phyloP scores from a whole-genome alignment of 2,329 filamentous ascomycete species.

The Fusarium sp. region DNA sequence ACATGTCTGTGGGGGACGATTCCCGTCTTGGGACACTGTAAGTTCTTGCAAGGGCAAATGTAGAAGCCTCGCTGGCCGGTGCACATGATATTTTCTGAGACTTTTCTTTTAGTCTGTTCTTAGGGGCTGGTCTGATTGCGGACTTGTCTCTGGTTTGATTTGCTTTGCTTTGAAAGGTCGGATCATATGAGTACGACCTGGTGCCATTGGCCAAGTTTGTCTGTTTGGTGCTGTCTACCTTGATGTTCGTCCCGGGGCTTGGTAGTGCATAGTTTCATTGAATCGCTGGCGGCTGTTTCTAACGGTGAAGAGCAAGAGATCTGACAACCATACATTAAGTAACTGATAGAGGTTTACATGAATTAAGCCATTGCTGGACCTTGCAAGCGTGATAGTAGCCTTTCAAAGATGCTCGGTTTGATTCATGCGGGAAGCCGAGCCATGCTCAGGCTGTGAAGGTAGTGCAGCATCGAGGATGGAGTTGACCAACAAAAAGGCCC shows the following conservation, averaged over 20 bases:
- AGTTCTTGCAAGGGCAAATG: conserved; percentile 42
- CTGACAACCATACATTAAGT: not conserved
- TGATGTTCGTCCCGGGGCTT: not conserved
- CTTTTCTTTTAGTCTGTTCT: not conserved
- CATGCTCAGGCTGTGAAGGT: conserved; percentile 13
- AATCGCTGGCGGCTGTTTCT: not conserved
- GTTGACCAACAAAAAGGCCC: not conserved
- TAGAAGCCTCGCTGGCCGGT: conserved; percentile 43
- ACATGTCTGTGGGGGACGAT: conserved; percentile 33
- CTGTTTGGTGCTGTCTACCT: not conserved
- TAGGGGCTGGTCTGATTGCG: not conserved
- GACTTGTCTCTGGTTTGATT: not conserved
- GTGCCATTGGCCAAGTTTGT: not conserved
- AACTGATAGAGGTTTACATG: not conserved
- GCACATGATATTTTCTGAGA: conserved; percentile 32
- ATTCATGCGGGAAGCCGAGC: conserved; percentile 27
- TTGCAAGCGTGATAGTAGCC: not conserved
- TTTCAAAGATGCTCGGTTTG: conserved; percentile 11
- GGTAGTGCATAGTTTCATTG: not conserved
- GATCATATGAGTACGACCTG: not conserved
- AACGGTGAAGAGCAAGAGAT: not conserved
- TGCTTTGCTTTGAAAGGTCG: not conserved
- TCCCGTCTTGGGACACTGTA: conserved; percentile 32
- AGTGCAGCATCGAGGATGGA: conserved; percentile 10
- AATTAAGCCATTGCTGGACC: not conserved